Evolutionary conservation across 129 eudicot species (phyloP).

Genomic region (Rutidosis leptorrhynchoides): DNA sequence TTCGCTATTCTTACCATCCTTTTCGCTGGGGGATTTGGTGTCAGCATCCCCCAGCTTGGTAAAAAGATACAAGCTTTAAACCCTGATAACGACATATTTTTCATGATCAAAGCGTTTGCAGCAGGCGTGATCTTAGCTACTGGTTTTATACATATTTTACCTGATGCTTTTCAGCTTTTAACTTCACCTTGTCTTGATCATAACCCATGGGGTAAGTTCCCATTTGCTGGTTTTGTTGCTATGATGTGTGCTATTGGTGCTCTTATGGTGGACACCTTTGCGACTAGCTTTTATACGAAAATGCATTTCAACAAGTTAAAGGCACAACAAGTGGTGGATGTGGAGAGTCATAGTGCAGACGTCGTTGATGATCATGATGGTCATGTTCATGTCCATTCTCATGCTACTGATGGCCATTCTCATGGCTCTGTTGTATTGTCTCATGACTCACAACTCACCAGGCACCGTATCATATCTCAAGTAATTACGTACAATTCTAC

Average conservation of each 20-base stretch:
- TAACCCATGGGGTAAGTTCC: constrained; percentile 64
- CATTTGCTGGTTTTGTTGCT: constrained; percentile 62
- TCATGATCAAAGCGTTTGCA: constrained; percentile 79
- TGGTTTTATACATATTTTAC: constrained; percentile 72
- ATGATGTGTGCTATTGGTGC: constrained; percentile 63
- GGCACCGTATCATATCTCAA: constrained; percentile 62
- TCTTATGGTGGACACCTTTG: constrained; percentile 56
- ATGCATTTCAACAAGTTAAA: constrained; percentile 40
- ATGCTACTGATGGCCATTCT: constrained; percentile 62
- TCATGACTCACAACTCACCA: constrained; percentile 43
- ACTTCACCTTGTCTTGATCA: constrained; percentile 49
- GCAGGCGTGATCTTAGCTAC: constrained; percentile 79
- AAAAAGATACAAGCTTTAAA: constrained; percentile 34
- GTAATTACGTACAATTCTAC: too few species aligned
- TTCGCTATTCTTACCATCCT: constrained; percentile 52
- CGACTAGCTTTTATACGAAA: constrained; percentile 52
- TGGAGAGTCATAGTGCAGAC: constrained; percentile 21
- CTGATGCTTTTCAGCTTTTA: constrained; percentile 53
- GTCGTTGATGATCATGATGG: constrained; percentile 41
- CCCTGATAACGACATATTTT: constrained; percentile 62
- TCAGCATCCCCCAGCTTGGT: constrained; percentile 59
- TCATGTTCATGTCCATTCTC: constrained; percentile 56
- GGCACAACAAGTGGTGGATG: constrained; percentile 24
- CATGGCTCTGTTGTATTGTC: constrained; percentile 41
- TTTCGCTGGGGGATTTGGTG: constrained; percentile 61